Base-by-base conservation (phyloP, 768 basidiomycete species). In the Pisolithus marmoratus region DNA sequence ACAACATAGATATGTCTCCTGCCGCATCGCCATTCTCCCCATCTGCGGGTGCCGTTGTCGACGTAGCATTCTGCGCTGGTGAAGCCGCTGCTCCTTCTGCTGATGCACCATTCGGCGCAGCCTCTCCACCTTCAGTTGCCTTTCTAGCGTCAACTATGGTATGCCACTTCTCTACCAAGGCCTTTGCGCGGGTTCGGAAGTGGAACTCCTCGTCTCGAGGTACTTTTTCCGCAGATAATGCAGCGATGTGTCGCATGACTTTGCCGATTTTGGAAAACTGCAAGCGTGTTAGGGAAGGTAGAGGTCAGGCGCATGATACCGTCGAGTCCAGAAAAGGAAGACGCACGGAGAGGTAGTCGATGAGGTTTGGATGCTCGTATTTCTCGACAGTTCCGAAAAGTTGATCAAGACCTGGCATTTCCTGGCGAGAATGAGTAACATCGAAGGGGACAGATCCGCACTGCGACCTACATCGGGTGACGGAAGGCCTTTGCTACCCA, bases 351-450 rank as follows among this genome's bases (percentile, higher is more conserved):
- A 94, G 79, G 59, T 90, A 87, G 50, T 83, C 80, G 53, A 92
- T 84, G 59, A 68, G 62, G 46, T 83, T 87, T 70, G 92, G 88
- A 54, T 77, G 74, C 27, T 88, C 80, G 59, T 89, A 90, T 5
- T 73, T 74, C 59, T 94, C 90, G 26, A 94, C 84, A 0, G 79
- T 82, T 6, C 79, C 78, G 73, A 94, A 91, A 27, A 90, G 67
- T 45, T 77, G 70, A 58, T 93, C 83, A 57, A 85, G 74, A 34
- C 69, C 74, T 3, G 84, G 79, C 88, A 93, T 90, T 50, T 90
- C 86, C 90, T 94, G 54, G 20, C 36, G 41, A 45, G 51, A 50
- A 49, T 49, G 46, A 45, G 38, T 57, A 36, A 52, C 50, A 49
- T 22, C 36, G 26, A 54, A 40, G 41, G 45, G 36, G 58, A 41